A percentile compares a stretch with the other conserved stretches of the same genome.
Evolutionary conservation across 208 protist genomes (phyloP).

Genomic region (Leishmania tarentolae): DNA sequence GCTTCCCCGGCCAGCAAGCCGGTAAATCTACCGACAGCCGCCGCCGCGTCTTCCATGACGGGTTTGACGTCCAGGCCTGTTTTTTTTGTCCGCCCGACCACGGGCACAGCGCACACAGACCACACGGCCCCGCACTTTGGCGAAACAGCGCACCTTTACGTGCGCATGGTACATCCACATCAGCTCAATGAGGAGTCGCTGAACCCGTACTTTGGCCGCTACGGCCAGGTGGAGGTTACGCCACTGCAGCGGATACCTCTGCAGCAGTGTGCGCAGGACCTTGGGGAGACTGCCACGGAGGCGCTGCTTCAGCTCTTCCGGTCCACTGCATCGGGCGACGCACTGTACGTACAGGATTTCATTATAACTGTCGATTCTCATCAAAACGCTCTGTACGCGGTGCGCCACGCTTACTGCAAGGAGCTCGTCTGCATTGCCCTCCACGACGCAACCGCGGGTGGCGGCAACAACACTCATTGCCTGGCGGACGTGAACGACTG

Average conservation of each 20-base stretch:
- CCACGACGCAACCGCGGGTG: constrained; percentile 30
- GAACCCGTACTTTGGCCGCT: constrained; percentile 90
- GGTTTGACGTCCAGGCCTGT: constrained; percentile 9
- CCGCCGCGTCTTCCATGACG: background rate
- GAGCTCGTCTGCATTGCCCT: constrained; percentile 85
- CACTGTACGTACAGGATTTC: constrained; percentile 80
- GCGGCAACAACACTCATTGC: constrained; percentile 48
- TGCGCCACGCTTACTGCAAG: constrained; percentile 76
- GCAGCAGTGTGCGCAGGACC: constrained; percentile 16
- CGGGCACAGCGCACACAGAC: background rate
- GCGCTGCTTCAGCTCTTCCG: constrained; percentile 32
- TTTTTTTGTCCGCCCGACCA: constrained; percentile 51
- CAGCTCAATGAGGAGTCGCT: constrained; percentile 81
- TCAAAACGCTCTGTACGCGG: constrained; percentile 68
- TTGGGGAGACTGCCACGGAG: constrained; percentile 25
- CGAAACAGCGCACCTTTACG: constrained; percentile 49
- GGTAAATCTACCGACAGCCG: background rate
- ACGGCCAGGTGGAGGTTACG: constrained; percentile 76
- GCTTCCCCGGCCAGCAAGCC: background rate
- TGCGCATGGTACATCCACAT: constrained; percentile 79
- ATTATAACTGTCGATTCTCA: constrained; percentile 79
- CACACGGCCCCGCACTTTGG: constrained; percentile 3
- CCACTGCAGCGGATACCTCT: constrained; percentile 48
- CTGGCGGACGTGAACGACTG: constrained; percentile 61
- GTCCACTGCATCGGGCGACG: constrained; percentile 6